Conservation (phyloP, 2,329 filamentous ascomycete species). For the Thielaviopsis musarum region DNA sequence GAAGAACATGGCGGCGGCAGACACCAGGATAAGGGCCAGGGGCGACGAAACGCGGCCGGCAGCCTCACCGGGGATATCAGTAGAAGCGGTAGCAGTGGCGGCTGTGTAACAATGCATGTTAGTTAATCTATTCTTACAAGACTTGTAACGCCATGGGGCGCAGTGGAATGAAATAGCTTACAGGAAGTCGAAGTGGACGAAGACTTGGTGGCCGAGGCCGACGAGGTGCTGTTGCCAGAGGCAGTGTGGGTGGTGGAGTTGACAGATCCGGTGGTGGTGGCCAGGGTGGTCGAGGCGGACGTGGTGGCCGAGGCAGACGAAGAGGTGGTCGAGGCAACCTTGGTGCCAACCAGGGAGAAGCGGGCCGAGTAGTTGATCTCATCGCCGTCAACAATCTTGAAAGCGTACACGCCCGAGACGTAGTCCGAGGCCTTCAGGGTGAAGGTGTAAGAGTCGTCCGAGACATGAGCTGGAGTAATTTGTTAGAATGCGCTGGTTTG, state of each 20-base stretch:
- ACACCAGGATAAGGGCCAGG: conserved; percentile 24
- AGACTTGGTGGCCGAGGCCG: conserved; percentile 11
- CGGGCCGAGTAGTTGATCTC: conserved; percentile 28
- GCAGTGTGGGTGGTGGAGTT: conserved; percentile 12
- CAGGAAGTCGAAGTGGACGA: conserved; percentile 9
- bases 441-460: conserved; percentile 24
- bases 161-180: background rate
- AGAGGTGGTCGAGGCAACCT: conserved; percentile 12
- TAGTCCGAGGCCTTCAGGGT: conserved; percentile 20
- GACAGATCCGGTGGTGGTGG: conserved; percentile 1
- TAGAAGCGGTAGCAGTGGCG: background rate
- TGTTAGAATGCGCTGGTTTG: background rate
- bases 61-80: conserved; percentile 16
- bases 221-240: conserved; percentile 14
- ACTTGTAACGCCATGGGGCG: background rate
- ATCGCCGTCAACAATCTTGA: conserved; percentile 26
- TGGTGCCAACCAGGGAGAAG: conserved; percentile 21
- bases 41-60: conserved; percentile 20
- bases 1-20: conserved; percentile 25
- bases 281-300: background rate
- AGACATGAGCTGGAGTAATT: conserved; percentile 18
- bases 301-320: too few species aligned
- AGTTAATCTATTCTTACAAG: background rate
- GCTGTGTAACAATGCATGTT: background rate
- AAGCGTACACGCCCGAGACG: conserved; percentile 26